These are phyloP conservation scores for Aspergillus pseudotamarii DNA, from an alignment of 2,329 filamentous ascomycete species.

Conservation along the genomic window DNA sequence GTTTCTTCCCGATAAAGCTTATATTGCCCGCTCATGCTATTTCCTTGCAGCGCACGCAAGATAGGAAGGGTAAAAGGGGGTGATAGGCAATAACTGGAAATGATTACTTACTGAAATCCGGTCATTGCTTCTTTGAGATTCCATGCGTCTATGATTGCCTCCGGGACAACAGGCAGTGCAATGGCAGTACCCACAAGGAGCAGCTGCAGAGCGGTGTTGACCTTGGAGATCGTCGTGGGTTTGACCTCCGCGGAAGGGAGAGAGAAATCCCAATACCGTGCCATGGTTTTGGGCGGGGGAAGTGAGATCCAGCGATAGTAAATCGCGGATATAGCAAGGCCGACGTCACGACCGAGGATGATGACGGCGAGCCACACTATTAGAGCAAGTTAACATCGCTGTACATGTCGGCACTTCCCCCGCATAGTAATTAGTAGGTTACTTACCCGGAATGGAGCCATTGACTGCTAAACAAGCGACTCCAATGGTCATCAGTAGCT, in stretches of 20 bases:
- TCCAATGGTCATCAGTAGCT: conserved; percentile 89
- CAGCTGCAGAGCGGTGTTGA: conserved; percentile 92
- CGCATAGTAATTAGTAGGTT: background rate
- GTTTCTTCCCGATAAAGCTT: background rate
- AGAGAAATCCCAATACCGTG: conserved; percentile 95
- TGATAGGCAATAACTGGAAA: conserved; percentile 7
- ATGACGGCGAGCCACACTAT: conserved; percentile 83
- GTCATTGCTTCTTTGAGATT: conserved; percentile 64
- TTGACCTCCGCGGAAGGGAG: conserved; percentile 61
- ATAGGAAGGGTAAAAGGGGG: background rate
- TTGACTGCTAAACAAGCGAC: conserved; percentile 84
- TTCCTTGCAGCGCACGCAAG: background rate
- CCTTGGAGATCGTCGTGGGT: conserved; percentile 53
- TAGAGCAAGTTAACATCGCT: conserved; percentile 1
- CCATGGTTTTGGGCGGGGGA: conserved; percentile 88
- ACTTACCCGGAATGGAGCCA: conserved; percentile 75
- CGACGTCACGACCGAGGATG: conserved; percentile 85
- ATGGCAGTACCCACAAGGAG: conserved; percentile 83
- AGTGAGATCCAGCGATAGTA: conserved; percentile 96
- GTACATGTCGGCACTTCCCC: background rate
- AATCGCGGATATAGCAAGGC: conserved; percentile 80
- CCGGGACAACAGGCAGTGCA: conserved; percentile 71
- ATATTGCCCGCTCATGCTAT: conserved; percentile 15
- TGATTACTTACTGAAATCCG: conserved; percentile 45
- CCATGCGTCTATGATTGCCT: conserved; percentile 56